Evolutionary conservation across 768 basidiomycete species (phyloP), one percentile per base, ranked within the genome.

Genomic region (Kwoniella europaea): DNA sequence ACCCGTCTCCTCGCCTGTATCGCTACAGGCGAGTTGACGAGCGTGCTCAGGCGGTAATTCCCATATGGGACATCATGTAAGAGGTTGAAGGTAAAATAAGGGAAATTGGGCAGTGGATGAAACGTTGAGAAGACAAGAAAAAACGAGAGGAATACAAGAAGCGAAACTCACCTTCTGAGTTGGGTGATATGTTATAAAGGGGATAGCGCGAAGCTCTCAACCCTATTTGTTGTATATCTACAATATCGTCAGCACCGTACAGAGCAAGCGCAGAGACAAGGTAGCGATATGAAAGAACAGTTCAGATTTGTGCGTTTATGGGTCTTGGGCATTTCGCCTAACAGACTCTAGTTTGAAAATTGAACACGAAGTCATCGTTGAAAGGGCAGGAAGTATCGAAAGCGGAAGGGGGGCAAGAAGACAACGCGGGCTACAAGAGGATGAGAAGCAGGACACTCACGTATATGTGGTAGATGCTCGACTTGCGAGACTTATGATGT

Each of bases 301-400:
- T 44, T 81, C 80, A 81, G 80, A 81, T 62, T 54, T 79, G 80
- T 79, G 80, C 78, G 73, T 79, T 75, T 78, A 77, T 63, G 80
- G 76, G 74, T 81, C 80, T 79, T 78, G 60, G 80, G 76, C 78
- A 61, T 71, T 81, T 79, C 71, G 78, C 76, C 80, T 81, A 76
- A 81, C 78, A 81, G 80, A 81, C 80, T 81, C 80, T 81, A 81
- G 80, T 81, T 81, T 81, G 80, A 81, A 76, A 59, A 74, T 74
- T 71, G 76, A 75, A 79, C 80, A 81, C 80, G 71, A 71, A 71
- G 75, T 81, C 80, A 81, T 81, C 80, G 72, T 64, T 50, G 56
- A 42, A 64, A 44, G 62, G 46, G 58, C 22, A 54, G 56, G 71
- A n/a, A 42, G 63, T 55, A 69, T 35, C 35, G 44, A 53, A 60